A percentile compares a stretch with the other conserved stretches of the same genome.
These are phyloP conservation scores for Rhizopogon vesiculosus DNA, from an alignment of 768 basidiomycete genomes.

Conservation along the genomic window DNA sequence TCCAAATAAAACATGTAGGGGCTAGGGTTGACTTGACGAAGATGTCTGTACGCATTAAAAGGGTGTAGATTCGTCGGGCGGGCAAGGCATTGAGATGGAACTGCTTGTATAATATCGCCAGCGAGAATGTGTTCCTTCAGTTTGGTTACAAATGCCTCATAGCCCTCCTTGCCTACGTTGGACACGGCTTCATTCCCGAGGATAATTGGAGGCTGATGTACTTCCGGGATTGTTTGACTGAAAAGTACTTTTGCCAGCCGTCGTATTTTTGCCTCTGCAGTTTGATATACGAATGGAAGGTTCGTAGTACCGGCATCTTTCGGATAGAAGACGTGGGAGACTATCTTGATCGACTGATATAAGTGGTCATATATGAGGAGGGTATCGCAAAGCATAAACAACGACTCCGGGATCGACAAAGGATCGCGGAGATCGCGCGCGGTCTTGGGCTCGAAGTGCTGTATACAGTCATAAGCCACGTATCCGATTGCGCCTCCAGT, in stretches of 20 bases:
- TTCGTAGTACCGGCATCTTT: slow-evolving; percentile 60
- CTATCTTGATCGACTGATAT: slow-evolving; percentile 90
- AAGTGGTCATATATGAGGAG: slow-evolving; percentile 97
- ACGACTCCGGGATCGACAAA: slow-evolving; percentile 87
- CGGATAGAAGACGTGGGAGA: slow-evolving; percentile 92
- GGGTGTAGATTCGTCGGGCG: slow-evolving; percentile 87
- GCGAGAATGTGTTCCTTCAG: slow-evolving; percentile 93
- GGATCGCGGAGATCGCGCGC: slow-evolving; percentile 69
- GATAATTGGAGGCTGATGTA: slow-evolving; percentile 56
- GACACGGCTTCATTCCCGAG: slow-evolving; percentile 70
- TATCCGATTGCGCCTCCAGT: slow-evolving; percentile 98
- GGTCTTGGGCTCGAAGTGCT: slow-evolving; percentile 95
- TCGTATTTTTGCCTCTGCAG: slow-evolving; percentile 78
- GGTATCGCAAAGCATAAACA: slow-evolving; percentile 96
- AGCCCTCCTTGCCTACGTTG: slow-evolving; percentile 92
- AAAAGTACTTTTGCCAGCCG: slow-evolving; percentile 72
- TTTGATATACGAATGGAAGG: slow-evolving; percentile 82
- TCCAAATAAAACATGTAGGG: slow-evolving; percentile 99
- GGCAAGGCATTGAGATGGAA: slow-evolving; percentile 88
- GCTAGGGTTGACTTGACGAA: slow-evolving; percentile 93
- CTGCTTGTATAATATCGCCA: slow-evolving; percentile 98
- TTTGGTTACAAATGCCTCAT: slow-evolving; percentile 84
- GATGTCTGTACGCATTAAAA: slow-evolving; percentile 93
- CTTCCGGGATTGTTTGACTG: slow-evolving; percentile 50
- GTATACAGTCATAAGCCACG: slow-evolving; percentile 94